Evolutionary conservation across 305 asterid genomes (phyloP).

Genomic region (Fraxinus platypoda): DNA sequence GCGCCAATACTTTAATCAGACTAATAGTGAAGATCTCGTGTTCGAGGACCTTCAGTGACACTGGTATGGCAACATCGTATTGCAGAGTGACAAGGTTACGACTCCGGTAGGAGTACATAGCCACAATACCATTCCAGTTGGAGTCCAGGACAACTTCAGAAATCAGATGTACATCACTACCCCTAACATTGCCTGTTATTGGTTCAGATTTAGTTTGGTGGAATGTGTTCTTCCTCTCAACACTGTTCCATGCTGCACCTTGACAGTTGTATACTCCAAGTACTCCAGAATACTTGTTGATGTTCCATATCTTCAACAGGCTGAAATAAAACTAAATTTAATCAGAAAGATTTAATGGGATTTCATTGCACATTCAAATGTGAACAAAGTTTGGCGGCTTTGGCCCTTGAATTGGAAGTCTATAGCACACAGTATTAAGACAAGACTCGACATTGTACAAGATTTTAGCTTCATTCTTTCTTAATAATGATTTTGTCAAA

Average conservation of each 20-base stretch:
- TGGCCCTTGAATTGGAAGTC: background rate
- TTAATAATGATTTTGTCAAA: background rate
- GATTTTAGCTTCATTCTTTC: background rate
- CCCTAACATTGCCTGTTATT: constrained; percentile 61
- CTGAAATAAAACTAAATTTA: constrained; percentile 34
- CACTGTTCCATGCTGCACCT: constrained; percentile 89
- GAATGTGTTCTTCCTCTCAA: constrained; percentile 77
- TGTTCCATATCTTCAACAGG: constrained; percentile 91
- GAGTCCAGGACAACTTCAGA: constrained; percentile 52
- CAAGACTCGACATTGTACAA: background rate
- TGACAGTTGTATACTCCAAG: constrained; percentile 93
- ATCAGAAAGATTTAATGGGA: constrained; percentile 13
- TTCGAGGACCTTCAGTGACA: constrained; percentile 79
- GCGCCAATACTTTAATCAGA: constrained; percentile 51
- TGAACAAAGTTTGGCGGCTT: background rate
- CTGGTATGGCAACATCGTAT: constrained; percentile 51
- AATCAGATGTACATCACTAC: constrained; percentile 73
- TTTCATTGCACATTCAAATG: no score
- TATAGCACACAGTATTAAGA: background rate
- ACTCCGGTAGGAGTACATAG: constrained; percentile 45
- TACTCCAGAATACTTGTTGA: constrained; percentile 82
- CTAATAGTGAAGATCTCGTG: constrained; percentile 72
- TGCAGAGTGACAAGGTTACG: constrained; percentile 43
- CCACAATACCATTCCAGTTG: constrained; percentile 68
- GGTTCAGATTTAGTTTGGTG: constrained; percentile 64